phyloP scores from a whole-genome alignment of 352 stramenopile species.

The Aphanomyces invadans region DNA sequence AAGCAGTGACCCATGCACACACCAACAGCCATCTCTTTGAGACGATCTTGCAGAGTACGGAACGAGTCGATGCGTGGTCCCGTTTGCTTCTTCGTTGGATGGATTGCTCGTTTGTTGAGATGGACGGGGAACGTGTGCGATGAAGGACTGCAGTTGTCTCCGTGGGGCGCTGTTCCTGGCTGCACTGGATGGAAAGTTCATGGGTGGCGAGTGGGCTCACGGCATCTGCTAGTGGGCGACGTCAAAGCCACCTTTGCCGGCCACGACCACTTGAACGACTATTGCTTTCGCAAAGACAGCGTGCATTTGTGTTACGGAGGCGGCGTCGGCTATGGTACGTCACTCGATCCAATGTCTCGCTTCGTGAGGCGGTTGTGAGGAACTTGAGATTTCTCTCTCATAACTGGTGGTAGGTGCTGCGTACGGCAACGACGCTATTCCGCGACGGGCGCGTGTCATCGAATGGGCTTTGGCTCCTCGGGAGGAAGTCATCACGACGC shows the following conservation, averaged over 20 bases:
- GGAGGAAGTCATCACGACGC: constrained; percentile 6
- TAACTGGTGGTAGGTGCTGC: constrained; percentile 17
- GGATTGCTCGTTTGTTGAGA: too few species aligned
- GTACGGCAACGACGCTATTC: constrained; percentile 32
- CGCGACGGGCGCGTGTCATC: constrained; percentile 43
- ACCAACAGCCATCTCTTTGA: constrained; percentile 42
- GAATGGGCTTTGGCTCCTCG: constrained; percentile 33
- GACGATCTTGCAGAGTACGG: constrained; percentile 32
- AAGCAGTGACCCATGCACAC: constrained; percentile 33
- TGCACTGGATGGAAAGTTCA: too few species aligned
- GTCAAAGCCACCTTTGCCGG: constrained; percentile 54
- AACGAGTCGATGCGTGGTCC: neutral
- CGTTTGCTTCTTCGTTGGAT: too few species aligned
- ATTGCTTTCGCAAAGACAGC: constrained; percentile 35
- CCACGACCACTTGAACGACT: constrained; percentile 60
- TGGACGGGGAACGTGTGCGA: too few species aligned
- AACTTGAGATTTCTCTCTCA: neutral
- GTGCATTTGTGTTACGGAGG: constrained; percentile 54
- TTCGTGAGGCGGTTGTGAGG: too few species aligned
- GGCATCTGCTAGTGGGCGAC: constrained; percentile 36
- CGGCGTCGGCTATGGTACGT: constrained; percentile 36
- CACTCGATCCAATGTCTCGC: too few species aligned
- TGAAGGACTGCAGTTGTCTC: too few species aligned
- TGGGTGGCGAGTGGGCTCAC: too few species aligned
- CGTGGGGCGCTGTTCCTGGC: too few species aligned